Conservation (phyloP, 202 grass and related monocot species). For the Panicum virgatum region DNA sequence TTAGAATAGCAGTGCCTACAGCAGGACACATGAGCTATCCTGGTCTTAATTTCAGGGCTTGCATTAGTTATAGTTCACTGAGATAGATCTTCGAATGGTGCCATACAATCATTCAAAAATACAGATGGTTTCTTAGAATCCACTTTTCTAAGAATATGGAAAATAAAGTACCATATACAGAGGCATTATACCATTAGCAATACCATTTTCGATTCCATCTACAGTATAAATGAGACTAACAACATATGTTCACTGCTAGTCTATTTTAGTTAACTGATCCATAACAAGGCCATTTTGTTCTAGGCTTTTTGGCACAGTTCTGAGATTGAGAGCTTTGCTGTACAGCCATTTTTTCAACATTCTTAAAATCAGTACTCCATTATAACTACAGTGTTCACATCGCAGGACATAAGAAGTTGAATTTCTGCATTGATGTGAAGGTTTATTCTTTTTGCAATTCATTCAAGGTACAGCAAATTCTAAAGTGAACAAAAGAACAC, state of each 20-base stretch:
- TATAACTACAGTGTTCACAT: background rate
- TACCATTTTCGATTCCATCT: background rate
- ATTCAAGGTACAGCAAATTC: constrained; percentile 16
- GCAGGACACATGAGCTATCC: background rate
- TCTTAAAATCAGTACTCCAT: background rate
- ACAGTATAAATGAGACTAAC: background rate
- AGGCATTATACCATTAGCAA: background rate
- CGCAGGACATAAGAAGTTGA: background rate
- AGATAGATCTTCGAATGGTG: background rate
- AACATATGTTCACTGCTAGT: background rate
- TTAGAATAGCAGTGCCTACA: background rate
- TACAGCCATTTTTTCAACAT: background rate
- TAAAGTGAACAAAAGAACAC: constrained; percentile 27
- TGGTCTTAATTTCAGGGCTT: background rate
- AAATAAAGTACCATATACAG: background rate
- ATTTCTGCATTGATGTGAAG: constrained; percentile 11
- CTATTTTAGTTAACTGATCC: background rate
- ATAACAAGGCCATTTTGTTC: constrained; percentile 2
- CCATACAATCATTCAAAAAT: background rate
- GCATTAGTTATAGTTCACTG: background rate
- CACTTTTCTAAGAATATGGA: background rate
- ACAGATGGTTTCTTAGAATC: background rate
- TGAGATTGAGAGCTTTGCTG: background rate
- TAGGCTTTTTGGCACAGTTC: constrained; percentile 13
- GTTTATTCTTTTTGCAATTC: constrained; percentile 7